phyloP scores from a whole-genome alignment of 306 rosid genomes.

The Prunus campanulata region DNA sequence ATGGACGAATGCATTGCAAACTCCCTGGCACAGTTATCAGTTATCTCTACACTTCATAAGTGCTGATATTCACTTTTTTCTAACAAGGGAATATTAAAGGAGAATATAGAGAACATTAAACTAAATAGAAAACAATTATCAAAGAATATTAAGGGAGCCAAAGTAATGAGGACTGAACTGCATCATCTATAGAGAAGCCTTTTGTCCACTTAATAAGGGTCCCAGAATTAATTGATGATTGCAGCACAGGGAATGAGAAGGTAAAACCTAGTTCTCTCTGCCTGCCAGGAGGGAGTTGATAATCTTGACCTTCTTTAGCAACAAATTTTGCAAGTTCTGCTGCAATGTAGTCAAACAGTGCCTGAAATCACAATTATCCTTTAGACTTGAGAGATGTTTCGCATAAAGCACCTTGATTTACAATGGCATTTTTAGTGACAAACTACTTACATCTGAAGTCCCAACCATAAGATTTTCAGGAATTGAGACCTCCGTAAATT shows the following conservation, averaged over 20 bases:
- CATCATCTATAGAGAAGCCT: constrained; percentile 83
- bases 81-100: not conserved
- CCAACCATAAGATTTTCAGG: constrained; percentile 89
- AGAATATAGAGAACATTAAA: not conserved
- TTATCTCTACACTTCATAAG: not conserved
- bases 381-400: not conserved
- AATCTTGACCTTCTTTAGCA: constrained; percentile 67
- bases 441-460: constrained; percentile 65
- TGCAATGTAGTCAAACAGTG: constrained; percentile 80
- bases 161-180: constrained; percentile 51
- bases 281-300: constrained; percentile 69
- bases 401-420: not conserved
- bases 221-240: constrained; percentile 88
- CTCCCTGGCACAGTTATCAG: not conserved
- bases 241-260: constrained; percentile 96
- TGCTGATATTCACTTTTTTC: not conserved
- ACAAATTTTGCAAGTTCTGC: constrained; percentile 68
- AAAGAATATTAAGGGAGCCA: constrained; percentile 22
- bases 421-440: not conserved
- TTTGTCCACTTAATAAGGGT: constrained; percentile 90
- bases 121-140: not conserved
- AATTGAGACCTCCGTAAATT: constrained; percentile 73
- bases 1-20: not conserved
- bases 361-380: constrained; percentile 47
- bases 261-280: constrained; percentile 97